Percentiles rank a stretch among this genome's conserved stretches.
Evolutionary conservation across 2,329 filamentous ascomycete genomes (phyloP).

Genomic region (Macrophomina pseudophaseolina): DNA sequence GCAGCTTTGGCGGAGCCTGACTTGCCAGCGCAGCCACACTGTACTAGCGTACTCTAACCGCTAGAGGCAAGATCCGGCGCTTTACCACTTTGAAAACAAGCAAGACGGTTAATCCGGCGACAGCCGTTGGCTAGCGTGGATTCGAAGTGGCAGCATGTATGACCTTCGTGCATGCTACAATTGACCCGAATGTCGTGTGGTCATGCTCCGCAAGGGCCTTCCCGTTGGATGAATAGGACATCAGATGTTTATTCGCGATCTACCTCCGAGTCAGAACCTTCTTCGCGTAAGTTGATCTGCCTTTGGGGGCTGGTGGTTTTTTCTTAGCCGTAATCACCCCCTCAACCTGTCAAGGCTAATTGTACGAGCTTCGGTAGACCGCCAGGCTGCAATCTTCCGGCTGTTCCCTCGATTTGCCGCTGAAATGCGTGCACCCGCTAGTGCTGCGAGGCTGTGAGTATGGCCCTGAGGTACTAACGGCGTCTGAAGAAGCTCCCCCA

Average conservation of each 20-base stretch:
- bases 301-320: constrained; percentile 17
- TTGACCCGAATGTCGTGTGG: background rate
- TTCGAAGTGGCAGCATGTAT: background rate
- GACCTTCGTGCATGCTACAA: background rate
- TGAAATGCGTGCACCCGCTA: background rate
- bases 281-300: constrained; percentile 13
- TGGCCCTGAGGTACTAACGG: background rate
- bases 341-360: background rate
- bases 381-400: background rate
- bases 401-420: background rate
- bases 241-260: constrained; percentile 8
- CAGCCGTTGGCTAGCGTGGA: background rate
- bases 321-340: background rate
- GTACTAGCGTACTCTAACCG: constrained; percentile 17
- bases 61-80: constrained; percentile 2
- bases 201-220: background rate
- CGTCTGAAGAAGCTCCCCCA: background rate
- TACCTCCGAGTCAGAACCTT: constrained; percentile 12
- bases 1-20: constrained; percentile 1
- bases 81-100: constrained; percentile 5
- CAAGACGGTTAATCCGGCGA: background rate
- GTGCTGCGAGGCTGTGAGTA: background rate
- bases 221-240: background rate
- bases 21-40: constrained; percentile 21
- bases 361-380: background rate